phyloP scores from a whole-genome alignment of 371 early-diverging fungal genomes.

The Saksenaea oblongispora region DNA sequence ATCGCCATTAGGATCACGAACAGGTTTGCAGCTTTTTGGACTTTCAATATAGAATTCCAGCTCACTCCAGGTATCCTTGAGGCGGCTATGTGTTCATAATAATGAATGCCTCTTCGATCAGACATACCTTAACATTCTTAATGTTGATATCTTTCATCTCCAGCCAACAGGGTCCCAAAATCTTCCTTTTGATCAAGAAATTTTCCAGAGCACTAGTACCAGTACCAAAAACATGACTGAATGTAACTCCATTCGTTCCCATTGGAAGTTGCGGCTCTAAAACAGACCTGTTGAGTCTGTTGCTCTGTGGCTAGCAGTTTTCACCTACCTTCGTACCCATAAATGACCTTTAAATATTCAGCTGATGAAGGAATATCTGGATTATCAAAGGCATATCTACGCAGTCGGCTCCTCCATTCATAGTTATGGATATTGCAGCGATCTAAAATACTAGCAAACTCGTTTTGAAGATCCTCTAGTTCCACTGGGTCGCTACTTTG shows the following conservation, averaged over 20 bases:
- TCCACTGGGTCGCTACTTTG: slow-evolving; percentile 56
- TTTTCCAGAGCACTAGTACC: slow-evolving; percentile 81
- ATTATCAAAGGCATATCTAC: slow-evolving; percentile 88
- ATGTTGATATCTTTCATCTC: slow-evolving; percentile 40
- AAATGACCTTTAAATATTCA: slow-evolving; percentile 77
- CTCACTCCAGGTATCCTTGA: slow-evolving; percentile 76
- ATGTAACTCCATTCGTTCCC: slow-evolving; percentile 69
- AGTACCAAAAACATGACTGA: slow-evolving; percentile 82
- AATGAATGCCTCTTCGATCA: background rate
- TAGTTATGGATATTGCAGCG: slow-evolving; percentile 54
- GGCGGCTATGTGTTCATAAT: slow-evolving; percentile 14
- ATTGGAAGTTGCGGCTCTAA: slow-evolving; percentile 63
- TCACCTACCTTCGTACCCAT: slow-evolving; percentile 8
- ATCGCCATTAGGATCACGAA: slow-evolving; percentile 42
- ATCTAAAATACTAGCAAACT: slow-evolving; percentile 59
- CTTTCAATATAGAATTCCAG: slow-evolving; percentile 59
- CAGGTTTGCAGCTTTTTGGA: slow-evolving; percentile 61
- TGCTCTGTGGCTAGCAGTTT: background rate
- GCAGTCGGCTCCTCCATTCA: slow-evolving; percentile 56
- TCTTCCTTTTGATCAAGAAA: slow-evolving; percentile 79
- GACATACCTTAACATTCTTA: background rate
- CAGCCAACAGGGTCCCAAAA: slow-evolving; percentile 95
- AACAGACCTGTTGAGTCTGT: background rate
- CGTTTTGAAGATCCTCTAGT: slow-evolving; percentile 65
- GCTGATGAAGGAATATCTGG: slow-evolving; percentile 72